Conservation (phyloP, 306 rosid genomes). For the Quillaja saponaria region DNA sequence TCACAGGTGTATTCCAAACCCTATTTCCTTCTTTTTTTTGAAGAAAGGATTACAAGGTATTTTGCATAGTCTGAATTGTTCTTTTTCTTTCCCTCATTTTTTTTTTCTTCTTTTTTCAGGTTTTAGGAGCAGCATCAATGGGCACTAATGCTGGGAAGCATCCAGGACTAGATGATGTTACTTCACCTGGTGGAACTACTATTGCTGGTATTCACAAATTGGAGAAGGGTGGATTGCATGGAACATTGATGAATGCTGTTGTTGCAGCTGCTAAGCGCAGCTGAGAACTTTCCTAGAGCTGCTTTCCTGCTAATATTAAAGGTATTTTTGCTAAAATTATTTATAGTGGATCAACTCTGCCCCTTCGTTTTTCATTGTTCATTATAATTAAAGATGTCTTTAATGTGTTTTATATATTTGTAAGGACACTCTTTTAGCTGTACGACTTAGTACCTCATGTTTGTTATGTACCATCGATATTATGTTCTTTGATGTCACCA, state of each 20-base stretch:
- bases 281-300: background rate
- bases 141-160: constrained; percentile 62
- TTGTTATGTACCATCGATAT: no score
- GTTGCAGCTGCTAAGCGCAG: background rate
- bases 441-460: no score
- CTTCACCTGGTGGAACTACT: constrained; percentile 91
- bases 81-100: background rate
- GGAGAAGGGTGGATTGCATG: constrained; percentile 94
- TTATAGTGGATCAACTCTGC: no score
- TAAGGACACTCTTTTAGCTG: no score
- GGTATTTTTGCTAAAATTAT: no score
- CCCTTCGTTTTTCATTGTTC: no score
- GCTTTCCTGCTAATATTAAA: background rate
- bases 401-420: no score
- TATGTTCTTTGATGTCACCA: no score
- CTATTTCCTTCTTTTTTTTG: background rate
- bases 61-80: background rate
- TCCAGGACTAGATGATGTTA: constrained; percentile 77
- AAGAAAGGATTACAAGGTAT: background rate
- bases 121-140: constrained; percentile 90
- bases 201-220: constrained; percentile 83
- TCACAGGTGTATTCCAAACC: no score
- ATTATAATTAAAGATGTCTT: no score
- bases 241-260: constrained; percentile 53
- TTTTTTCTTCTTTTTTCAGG: constrained; percentile 46